Evolutionary conservation across 257 asterid genomes (phyloP).

Genomic region (Capsicum baccatum): DNA sequence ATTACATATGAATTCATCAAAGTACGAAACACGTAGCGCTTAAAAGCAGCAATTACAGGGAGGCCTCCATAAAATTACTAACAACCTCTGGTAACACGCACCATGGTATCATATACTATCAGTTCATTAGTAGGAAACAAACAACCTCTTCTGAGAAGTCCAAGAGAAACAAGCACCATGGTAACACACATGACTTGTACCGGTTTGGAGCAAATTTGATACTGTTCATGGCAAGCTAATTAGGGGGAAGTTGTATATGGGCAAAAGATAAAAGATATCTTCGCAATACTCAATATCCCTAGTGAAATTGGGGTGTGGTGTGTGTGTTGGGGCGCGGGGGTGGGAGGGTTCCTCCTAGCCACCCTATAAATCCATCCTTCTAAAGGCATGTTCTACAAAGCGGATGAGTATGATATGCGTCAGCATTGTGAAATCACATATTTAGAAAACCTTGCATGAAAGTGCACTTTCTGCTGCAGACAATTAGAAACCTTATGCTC

Average conservation of each 20-base stretch:
- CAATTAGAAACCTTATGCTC: slow-evolving; percentile 12
- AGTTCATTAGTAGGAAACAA: not conserved
- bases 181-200: not conserved
- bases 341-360: not conserved
- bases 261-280: not conserved
- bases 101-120: too few relatives aligned
- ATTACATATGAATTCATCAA: not conserved
- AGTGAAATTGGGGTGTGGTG: not conserved
- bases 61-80: not conserved
- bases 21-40: not conserved
- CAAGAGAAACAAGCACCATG: not conserved
- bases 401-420: not conserved
- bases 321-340: too few relatives aligned
- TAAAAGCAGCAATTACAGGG: not conserved
- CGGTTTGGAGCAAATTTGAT: not conserved
- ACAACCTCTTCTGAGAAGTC: not conserved
- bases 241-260: not conserved
- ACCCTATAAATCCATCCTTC: not conserved
- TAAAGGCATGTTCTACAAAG: not conserved
- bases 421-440: not conserved
- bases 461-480: not conserved
- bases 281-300: not conserved
- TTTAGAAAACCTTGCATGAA: not conserved
- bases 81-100: too few relatives aligned
- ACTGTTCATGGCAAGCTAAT: not conserved